Evolutionary conservation across 495 filamentous ascomycete species (phyloP), one percentile per base, ranked within the genome.

Genomic region (Darksidea phi): DNA sequence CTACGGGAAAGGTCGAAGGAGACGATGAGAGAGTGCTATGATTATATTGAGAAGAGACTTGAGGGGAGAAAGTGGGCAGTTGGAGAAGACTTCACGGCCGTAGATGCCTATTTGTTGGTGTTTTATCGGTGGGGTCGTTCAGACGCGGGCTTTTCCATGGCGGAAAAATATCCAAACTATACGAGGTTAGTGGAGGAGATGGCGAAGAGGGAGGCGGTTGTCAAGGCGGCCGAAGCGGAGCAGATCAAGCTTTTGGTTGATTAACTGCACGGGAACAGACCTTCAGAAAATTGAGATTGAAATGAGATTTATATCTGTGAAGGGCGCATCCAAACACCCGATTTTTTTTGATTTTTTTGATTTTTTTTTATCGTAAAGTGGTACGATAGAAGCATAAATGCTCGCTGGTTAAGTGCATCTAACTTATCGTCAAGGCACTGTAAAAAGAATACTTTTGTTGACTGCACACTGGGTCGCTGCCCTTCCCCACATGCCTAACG

Each of bases 61-160:
- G 37, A 48, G 11, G 63, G 54, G 41, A 53, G 36, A 20, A 51
- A 18, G 36, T 66, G 61, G 60, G 67, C 68, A 7, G 70, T 78
- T 17, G 75, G 74, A 2, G 64, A 66, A 0, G 23, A 21, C 1
- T 65, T 77, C 10, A 76, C 74, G 15, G 73, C 70, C 7, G 75
- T 72, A 20, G 75, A 78, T 68, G 53, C 69, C 1, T 73, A 67
- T 66, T 45, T 76, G 24, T 72, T 70, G 48, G 61, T 72, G 20
- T 67, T 78, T 41, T 73, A 64, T 49, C 45, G 68, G 1, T 77
- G 74, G 75, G 73, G 60, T 4, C 53, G 12, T 20, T 15, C 42
- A 43, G 13, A n/a, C n/a, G n/a, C 18, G 41, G 41, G 41, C 5
- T n/a, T 43, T 15, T 15, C 13, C 0, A 25, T 54, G 18, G 50